Evolutionary conservation across 768 basidiomycete genomes (phyloP).

Genomic region (Paxillus rubicundulus): DNA sequence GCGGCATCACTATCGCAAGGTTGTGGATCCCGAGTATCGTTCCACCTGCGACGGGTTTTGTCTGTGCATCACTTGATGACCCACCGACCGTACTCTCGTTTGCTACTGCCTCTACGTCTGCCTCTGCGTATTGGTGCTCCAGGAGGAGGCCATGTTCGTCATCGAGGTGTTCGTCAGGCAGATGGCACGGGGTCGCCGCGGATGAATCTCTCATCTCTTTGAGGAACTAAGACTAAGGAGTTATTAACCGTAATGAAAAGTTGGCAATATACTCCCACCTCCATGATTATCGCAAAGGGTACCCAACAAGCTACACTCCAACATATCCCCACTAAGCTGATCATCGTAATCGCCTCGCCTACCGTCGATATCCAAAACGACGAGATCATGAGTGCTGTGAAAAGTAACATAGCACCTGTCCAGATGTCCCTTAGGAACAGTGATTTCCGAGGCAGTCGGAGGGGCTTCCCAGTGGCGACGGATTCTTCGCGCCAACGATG

Average conservation of each 20-base stretch:
- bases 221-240: slow-evolving; percentile 47
- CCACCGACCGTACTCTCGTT: slow-evolving; percentile 38
- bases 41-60: slow-evolving; percentile 70
- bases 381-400: slow-evolving; percentile 72
- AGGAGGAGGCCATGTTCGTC: slow-evolving; percentile 52
- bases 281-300: slow-evolving; percentile 97
- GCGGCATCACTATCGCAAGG: slow-evolving; percentile 91
- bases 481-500: slow-evolving; percentile 85
- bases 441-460: slow-evolving; percentile 84
- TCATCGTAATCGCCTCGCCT: slow-evolving; percentile 70
- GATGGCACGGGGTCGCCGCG: slow-evolving; percentile 12
- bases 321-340: slow-evolving; percentile 85
- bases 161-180: slow-evolving; percentile 32
- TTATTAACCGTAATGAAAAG: slow-evolving; percentile 4
- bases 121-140: slow-evolving; percentile 45
- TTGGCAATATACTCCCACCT: slow-evolving; percentile 60
- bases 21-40: slow-evolving; percentile 96
- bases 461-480: slow-evolving; percentile 64
- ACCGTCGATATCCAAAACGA: slow-evolving; percentile 88
- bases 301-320: slow-evolving; percentile 99
- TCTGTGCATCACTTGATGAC: slow-evolving; percentile 18
- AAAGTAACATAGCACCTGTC: slow-evolving; percentile 83
- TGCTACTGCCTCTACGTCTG: slow-evolving; percentile 36
- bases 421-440: slow-evolving; percentile 92
- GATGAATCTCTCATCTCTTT: slow-evolving; percentile 60